phyloP scores from a whole-genome alignment of 495 filamentous ascomycete genomes.

The Talaromyces thailandensis region DNA sequence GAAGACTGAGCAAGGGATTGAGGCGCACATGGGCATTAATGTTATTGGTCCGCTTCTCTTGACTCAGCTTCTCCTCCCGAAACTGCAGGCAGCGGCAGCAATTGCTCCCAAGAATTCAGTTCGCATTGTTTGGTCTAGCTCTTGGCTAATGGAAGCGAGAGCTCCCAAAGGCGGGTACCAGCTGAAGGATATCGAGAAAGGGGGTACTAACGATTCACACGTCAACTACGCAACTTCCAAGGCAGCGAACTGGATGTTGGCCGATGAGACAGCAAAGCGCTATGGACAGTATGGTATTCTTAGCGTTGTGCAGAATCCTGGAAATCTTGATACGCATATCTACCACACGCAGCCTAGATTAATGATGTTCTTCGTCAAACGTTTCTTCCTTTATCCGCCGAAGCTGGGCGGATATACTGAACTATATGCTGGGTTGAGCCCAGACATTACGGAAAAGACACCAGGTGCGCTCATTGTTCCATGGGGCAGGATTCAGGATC shows the following conservation, averaged over 20 bases:
- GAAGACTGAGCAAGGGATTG: conserved; percentile 26
- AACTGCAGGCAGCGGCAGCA: conserved; percentile 27
- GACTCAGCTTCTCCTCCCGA: conserved; percentile 35
- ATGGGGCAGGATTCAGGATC: conserved; percentile 24
- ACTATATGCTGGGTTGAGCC: conserved; percentile 11
- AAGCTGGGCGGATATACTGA: conserved; percentile 7
- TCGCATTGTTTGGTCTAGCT: conserved; percentile 9
- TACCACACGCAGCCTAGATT: conserved; percentile 13
- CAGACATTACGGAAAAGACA: conserved; percentile 21
- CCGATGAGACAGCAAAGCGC: conserved; percentile 21
- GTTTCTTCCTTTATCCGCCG: conserved; percentile 27
- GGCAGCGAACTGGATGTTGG: conserved; percentile 26
- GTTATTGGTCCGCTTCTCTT: conserved; percentile 40
- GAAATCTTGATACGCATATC: conserved; percentile 25
- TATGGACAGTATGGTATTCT: conserved; percentile 19
- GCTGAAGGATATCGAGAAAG: conserved; percentile 20
- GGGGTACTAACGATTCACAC: not conserved
- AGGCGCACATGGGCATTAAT: conserved; percentile 38
- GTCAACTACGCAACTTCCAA: conserved; percentile 31
- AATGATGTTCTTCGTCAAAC: conserved; percentile 12
- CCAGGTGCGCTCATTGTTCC: conserved; percentile 29
- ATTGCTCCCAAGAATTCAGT: conserved; percentile 7
- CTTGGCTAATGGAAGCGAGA: not conserved
- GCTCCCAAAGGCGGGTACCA: conserved; percentile 59
- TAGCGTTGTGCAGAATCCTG: conserved; percentile 32